Percentiles rank a stretch among this genome's conserved stretches.
These are phyloP conservation scores for Phytophthora melonis DNA, from an alignment of 352 stramenopile species.

Conservation along the genomic window DNA sequence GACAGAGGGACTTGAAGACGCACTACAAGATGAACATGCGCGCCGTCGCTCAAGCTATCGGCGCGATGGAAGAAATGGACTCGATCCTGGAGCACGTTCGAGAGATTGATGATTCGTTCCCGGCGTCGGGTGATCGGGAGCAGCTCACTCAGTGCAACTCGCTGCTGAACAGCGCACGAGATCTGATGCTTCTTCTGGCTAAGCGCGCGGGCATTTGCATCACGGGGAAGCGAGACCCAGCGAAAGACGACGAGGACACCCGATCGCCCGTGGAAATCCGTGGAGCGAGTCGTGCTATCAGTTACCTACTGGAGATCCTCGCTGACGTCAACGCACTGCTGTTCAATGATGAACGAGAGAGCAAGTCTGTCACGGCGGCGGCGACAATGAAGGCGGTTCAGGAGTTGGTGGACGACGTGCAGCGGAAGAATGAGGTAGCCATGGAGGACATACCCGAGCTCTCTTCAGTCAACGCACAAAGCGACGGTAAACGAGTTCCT, in stretches of 20 bases:
- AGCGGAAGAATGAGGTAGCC: conserved; percentile 43
- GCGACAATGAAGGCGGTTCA: conserved; percentile 34
- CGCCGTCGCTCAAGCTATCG: conserved; percentile 60
- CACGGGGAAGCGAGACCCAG: conserved; percentile 61
- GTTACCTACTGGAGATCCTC: conserved; percentile 40
- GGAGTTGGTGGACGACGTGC: conserved; percentile 56
- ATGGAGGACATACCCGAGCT: neutral
- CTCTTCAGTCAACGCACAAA: conserved; percentile 7
- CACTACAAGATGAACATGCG: conserved; percentile 74
- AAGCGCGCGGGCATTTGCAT: conserved; percentile 74
- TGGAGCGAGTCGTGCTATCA: conserved; percentile 20
- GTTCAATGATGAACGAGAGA: conserved; percentile 27
- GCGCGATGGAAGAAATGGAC: conserved; percentile 72
- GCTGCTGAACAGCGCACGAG: conserved; percentile 46
- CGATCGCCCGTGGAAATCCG: conserved; percentile 56
- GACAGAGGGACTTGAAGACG: conserved; percentile 58
- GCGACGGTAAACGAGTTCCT: conserved; percentile 19
- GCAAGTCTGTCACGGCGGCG: conserved; percentile 23
- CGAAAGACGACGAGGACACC: conserved; percentile 56
- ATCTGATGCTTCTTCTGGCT: conserved; percentile 57
- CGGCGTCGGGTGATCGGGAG: neutral
- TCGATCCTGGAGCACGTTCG: conserved; percentile 48
- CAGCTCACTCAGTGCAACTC: conserved; percentile 32
- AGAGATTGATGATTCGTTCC: conserved; percentile 41
- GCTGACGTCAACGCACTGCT: conserved; percentile 49